Base-by-base conservation (phyloP, 495 filamentous ascomycete genomes). In the Penicillium fimorum region DNA sequence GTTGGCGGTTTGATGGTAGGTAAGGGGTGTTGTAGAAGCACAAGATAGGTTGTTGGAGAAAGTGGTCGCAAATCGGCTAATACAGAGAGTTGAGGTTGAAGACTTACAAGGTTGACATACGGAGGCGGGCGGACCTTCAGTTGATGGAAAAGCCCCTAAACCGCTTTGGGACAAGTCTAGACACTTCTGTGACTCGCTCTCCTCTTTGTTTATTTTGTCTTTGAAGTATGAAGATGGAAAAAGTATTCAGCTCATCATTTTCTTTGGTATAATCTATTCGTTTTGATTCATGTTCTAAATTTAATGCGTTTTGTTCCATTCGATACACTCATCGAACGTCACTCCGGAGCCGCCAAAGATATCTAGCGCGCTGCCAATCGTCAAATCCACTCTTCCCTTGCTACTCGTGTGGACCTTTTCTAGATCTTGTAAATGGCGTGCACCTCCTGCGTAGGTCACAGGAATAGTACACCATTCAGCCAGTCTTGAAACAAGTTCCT, bases 401-500 rank as follows among this genome's bases (percentile, higher is more conserved):
- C 92, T 96, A 47, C 96, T 73, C 5, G 67, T 67, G 71, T 91
- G 87, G 13, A 97, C 93, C 41, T 77, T 76, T 49, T 92, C 87
- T 24, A 97, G 72, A 66, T 97, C 93, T 42, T 84, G 79, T 2
- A 96, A 66, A 60, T 79, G 87, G 42, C 89, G 82, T n/a, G 88
- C 93, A 10, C 94, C 95, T 9, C 94, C 94, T 30, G 94, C 94
- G 76, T 98, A 98, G 3, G 94, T 98, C 5, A 97, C 87, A 10
- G 94, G 95, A 45, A 94, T 92, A 10, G 77, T 84, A 62, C 91
- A 94, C 90, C 92, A 97, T 59, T 84, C 71, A 2, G 90, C 87
- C 46, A 98, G 73, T 52, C 76, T 83, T 51, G 79, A 71, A 0
- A 98, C 92, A 2, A 98, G 75, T 48, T 87, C 80, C 63, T 93